Conservation (phyloP, 139 green algal genomes). For the Yamagishiella unicocca region DNA sequence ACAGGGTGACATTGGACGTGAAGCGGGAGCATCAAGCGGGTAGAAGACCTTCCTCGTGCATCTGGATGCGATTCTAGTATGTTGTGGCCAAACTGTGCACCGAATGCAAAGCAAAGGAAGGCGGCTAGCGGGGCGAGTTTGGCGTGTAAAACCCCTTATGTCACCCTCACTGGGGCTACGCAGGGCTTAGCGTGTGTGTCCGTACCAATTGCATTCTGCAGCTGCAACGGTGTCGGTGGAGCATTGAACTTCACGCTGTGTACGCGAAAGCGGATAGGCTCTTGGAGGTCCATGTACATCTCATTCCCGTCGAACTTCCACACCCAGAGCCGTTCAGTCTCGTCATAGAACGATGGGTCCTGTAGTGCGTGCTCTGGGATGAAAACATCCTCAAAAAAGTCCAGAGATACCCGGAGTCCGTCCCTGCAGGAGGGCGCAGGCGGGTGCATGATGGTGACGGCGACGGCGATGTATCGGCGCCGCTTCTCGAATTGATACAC, state of each 20-base stretch:
- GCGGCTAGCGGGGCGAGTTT: no score
- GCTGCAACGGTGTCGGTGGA: conserved; percentile 51
- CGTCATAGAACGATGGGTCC: conserved; percentile 76
- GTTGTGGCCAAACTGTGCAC: no score
- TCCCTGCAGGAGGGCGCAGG: conserved; percentile 64
- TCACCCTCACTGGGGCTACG: no score
- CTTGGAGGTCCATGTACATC: conserved; percentile 84
- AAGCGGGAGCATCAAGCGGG: no score
- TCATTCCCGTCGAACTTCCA: conserved; percentile 87
- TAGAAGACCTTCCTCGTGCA: no score
- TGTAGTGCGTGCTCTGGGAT: conserved; percentile 81
- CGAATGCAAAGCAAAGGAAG: no score
- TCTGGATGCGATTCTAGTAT: no score
- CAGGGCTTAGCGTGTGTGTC: no score
- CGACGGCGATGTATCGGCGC: not conserved
- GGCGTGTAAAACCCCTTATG: no score
- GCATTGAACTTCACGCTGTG: conserved; percentile 55
- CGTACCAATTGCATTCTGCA: conserved; percentile 39
- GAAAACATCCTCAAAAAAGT: conserved; percentile 94
- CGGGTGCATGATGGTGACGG: no score
- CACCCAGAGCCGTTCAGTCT: conserved; percentile 80
- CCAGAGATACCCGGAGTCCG: conserved; percentile 83
- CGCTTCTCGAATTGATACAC: no score
- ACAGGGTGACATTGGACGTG: no score
- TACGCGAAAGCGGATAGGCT: conserved; percentile 58